These are phyloP conservation scores for Trichophyton verrucosum DNA, from an alignment of 2,329 filamentous ascomycete species.

Conservation along the genomic window DNA sequence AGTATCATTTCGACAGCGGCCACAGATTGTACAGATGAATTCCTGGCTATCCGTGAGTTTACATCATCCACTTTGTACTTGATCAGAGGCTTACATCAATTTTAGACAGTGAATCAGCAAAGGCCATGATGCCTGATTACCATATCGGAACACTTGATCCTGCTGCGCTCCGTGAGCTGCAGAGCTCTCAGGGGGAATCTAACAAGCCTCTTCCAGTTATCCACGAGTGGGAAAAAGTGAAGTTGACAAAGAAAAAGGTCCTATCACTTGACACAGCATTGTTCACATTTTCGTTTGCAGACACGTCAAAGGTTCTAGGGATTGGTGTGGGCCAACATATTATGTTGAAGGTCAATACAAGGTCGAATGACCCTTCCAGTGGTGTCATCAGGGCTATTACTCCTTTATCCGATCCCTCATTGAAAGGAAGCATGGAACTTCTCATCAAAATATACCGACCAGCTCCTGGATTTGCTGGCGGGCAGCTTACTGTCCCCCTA, in stretches of 20 bases:
- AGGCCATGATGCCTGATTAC: conserved; percentile 74
- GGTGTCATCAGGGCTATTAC: conserved; percentile 77
- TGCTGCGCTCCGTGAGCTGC: conserved; percentile 37
- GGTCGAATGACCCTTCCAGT: conserved; percentile 46
- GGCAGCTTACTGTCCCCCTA: conserved; percentile 70
- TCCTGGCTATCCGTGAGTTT: conserved; percentile 73
- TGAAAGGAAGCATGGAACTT: conserved; percentile 56
- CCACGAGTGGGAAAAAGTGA: conserved; percentile 60
- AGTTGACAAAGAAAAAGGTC: conserved; percentile 53
- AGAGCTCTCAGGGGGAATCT: conserved; percentile 14
- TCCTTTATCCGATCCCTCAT: conserved; percentile 55
- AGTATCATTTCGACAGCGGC: conserved; percentile 77
- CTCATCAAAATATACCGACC: conserved; percentile 74
- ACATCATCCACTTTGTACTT: conserved; percentile 13
- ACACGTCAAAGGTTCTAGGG: conserved; percentile 56
- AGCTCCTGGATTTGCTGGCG: conserved; percentile 41
- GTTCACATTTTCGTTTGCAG: conserved; percentile 68
- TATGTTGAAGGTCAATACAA: conserved; percentile 56
- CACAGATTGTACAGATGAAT: conserved; percentile 73
- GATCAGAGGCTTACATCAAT: conserved; percentile 14
- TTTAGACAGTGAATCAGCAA: conserved; percentile 82
- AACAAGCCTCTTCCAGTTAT: conserved; percentile 51
- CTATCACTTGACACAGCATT: conserved; percentile 69
- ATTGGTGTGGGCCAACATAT: conserved; percentile 77
- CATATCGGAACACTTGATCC: conserved; percentile 69